Conservation (phyloP, 768 basidiomycete genomes). For the Nidula microcarpa region DNA sequence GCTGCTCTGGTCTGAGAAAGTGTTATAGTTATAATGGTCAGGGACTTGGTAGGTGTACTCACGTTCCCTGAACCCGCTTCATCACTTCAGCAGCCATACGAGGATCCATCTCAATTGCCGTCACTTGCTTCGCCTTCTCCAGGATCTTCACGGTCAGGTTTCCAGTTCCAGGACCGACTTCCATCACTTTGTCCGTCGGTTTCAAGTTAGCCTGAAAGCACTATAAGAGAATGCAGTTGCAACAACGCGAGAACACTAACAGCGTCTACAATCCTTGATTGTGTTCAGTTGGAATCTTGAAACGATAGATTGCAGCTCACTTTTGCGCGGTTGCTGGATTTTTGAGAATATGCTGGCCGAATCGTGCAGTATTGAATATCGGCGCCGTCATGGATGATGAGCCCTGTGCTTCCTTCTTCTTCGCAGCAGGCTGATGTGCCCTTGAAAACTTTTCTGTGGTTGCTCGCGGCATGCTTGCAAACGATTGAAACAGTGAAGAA, state of each 20-base stretch:
- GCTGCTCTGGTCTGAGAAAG: constrained; percentile 78
- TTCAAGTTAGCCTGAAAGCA: constrained; percentile 74
- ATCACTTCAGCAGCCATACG: constrained; percentile 98
- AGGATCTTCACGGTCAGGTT: constrained; percentile 93
- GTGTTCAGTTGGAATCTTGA: constrained; percentile 11
- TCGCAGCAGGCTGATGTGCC: constrained; percentile 62
- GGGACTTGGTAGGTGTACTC: constrained; percentile 30
- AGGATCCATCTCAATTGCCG: constrained; percentile 97
- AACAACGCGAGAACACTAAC: constrained; percentile 19
- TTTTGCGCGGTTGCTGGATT: constrained; percentile 89
- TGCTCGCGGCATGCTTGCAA: constrained; percentile 66
- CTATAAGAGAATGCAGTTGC: constrained; percentile 2
- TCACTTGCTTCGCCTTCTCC: constrained; percentile 89
- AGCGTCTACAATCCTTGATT: constrained; percentile 39
- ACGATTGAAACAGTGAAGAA: too few relatives aligned
- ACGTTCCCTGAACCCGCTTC: constrained; percentile 98
- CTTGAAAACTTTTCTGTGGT: constrained; percentile 71
- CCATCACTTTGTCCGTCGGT: constrained; percentile 93
- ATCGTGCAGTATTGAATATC: constrained; percentile 91
- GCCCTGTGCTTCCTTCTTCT: constrained; percentile 37
- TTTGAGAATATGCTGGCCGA: constrained; percentile 97
- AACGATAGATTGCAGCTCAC: constrained; percentile 37
- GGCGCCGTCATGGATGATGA: constrained; percentile 68
- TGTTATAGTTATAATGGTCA: neutral
- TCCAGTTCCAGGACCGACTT: constrained; percentile 97